Evolutionary conservation across 352 stramenopile species (phyloP).

Genomic region (Phytophthora multivora): DNA sequence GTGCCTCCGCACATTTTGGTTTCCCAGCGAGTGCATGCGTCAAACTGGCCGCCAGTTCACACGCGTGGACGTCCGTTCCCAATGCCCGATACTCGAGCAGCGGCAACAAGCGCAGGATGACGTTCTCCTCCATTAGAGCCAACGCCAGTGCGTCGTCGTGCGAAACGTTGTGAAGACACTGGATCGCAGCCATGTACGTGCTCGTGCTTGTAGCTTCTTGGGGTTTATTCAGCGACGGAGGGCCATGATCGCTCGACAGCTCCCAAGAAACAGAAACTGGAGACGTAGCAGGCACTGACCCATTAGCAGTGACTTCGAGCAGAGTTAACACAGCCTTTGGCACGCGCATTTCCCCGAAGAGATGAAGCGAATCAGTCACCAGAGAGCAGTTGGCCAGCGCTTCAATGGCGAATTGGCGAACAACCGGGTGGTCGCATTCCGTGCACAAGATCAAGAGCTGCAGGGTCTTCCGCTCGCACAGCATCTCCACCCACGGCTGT

Average conservation of each 20-base stretch:
- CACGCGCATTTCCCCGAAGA: constrained; percentile 75
- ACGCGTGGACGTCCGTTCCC: constrained; percentile 43
- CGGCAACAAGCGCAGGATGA: constrained; percentile 44
- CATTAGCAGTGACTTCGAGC: constrained; percentile 44
- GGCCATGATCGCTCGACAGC: not conserved
- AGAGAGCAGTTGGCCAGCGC: constrained; percentile 79
- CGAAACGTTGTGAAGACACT: constrained; percentile 70
- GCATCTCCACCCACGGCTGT: constrained; percentile 80
- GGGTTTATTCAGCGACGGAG: not conserved
- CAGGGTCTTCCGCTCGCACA: constrained; percentile 76
- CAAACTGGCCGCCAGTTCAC: constrained; percentile 44
- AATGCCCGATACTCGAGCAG: constrained; percentile 56
- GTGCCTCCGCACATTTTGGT: constrained; percentile 42
- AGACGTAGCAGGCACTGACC: not conserved
- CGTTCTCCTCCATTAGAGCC: constrained; percentile 59
- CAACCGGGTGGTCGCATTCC: constrained; percentile 50
- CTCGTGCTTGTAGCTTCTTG: not conserved
- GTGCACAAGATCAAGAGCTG: constrained; percentile 64
- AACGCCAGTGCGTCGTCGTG: constrained; percentile 64
- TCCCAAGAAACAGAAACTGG: constrained; percentile 19
- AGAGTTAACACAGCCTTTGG: constrained; percentile 50
- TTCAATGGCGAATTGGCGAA: constrained; percentile 69
- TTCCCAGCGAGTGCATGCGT: constrained; percentile 60
- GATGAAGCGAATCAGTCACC: constrained; percentile 71
- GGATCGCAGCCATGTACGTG: constrained; percentile 68